Evolutionary conservation across 1,284 basidiomycete genomes (phyloP), one percentile per base, ranked within the genome.

Genomic region (Ceratobasidium papillatum): DNA sequence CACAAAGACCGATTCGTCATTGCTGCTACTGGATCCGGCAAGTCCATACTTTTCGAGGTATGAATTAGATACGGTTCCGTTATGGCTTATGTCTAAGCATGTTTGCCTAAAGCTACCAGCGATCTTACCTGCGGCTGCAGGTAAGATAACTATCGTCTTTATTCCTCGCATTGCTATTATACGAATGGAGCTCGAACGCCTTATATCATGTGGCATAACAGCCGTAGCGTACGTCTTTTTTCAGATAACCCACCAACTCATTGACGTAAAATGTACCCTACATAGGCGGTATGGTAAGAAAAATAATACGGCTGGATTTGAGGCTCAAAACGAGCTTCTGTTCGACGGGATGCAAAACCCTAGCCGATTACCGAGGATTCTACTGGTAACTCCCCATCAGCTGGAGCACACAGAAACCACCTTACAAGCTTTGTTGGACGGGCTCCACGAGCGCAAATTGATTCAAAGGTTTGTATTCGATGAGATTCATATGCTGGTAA

Each of bases 401-500:
- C 51, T 74, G 11, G 49, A 64, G 19, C 62, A 74, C 47, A 34
- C 49, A 1, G 72, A 64, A 30, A 74, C 45, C 1, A 64, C 49
- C 14, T 64, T 74, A 17, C 49, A 64, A 17, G 25, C 25, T 2
- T 30, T 74, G 19, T 51, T 74, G n/a, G 49, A 30, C 9, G 49
- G 61, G 14, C 22, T 74, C 5, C 64, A 51, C 49, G 72, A 74
- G 30, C 59, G 52, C 9, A 51, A 61, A 1, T 22, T 74, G 27
- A 61, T 64, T 4, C 22, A 74, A 17, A 27, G 72, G 12, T 74
- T 74, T 34, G 61, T 74, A 3, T 74, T 74, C 19, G 72, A 74
- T 43, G 72, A 74, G n/a, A n/a, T 64, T n/a, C 72, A 74, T 52
- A 64, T 74, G 72, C 51, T 74, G 36, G 72, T 64, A 32, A 56